Base-by-base conservation (phyloP, 495 filamentous ascomycete species). In the Hypoxylon subgilvum region DNA sequence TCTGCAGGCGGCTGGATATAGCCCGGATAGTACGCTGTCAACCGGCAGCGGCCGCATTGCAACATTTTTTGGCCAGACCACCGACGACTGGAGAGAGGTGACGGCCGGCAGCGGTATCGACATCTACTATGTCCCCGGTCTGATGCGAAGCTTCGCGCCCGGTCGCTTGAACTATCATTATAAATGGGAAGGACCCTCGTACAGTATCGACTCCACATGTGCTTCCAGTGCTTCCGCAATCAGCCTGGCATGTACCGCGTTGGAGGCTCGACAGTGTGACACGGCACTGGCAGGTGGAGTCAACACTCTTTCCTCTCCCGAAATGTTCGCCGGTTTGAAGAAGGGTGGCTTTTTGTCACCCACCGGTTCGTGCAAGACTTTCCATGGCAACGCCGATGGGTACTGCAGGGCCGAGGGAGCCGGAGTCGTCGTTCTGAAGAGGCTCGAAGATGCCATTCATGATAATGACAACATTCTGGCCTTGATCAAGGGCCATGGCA, bases 51-150 rank as follows among this genome's bases (percentile, higher is more conserved):
- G 88, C 66, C 78, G 89, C 0, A 85, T 93, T 47, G 90, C 88
- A 14, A 86, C 86, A 6, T 94, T 91, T 72, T 89, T 90, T 65
- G 90, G 90, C 27, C 86, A 89, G 71, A 89, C 89, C 3, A 89
- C 84, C 66, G 88, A 92, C 52, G 90, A 92, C 59, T 92, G 87
- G 72, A 79, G 85, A 69, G 89, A 92, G 50, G 84, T 90, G 46
- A 90, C 90, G 64, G 85, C 84, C 30, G 82, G 82, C 22, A 82
- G 91, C 57, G 86, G 90, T 49, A 82, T 92, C 55, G 88, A 89
- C 68, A 91, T 88, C 2, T 91, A 91, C 63, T 91, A 86, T 69
- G 90, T 91, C 57, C 84, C 90, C 1, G 90, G 90, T 44, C 87
- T 85, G 30, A 82, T 87, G 25, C 79, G 88, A 48, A 88, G 89